phyloP scores from a whole-genome alignment of 305 asterid species.

The Fraxinus xanthoxyloides region DNA sequence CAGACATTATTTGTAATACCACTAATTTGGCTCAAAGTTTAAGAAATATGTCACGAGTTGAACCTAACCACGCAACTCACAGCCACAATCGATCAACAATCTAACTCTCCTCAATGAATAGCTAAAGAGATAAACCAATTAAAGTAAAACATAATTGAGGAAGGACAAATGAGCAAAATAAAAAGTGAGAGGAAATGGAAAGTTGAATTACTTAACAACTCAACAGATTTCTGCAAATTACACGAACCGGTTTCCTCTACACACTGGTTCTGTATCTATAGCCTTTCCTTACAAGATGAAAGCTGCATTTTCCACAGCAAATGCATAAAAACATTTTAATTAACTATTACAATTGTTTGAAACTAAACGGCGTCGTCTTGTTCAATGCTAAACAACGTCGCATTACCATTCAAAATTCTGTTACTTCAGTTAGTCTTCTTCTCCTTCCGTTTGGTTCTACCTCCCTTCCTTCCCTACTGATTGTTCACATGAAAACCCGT shows the following conservation, averaged over 20 bases:
- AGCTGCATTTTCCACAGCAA: neutral
- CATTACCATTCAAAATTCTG: too few relatives aligned
- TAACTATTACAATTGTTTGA: neutral
- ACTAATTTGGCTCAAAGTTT: neutral
- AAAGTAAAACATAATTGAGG: neutral
- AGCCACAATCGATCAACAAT: neutral
- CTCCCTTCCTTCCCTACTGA: neutral
- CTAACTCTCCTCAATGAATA: neutral
- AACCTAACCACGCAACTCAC: neutral
- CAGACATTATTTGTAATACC: neutral
- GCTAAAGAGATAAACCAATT: neutral
- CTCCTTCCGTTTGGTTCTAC: neutral
- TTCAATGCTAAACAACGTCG: neutral
- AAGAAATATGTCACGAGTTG: too few relatives aligned
- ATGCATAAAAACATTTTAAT: neutral
- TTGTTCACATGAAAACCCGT: too few relatives aligned
- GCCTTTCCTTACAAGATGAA: neutral
- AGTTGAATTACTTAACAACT: neutral
- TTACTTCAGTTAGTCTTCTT: neutral
- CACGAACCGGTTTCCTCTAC: neutral
- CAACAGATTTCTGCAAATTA: neutral
- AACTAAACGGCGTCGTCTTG: neutral
- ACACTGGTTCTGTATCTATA: neutral
- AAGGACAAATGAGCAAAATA: neutral
- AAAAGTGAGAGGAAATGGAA: neutral